Conservation (phyloP, 2,329 filamentous ascomycete genomes). For the Beauveria sp. region DNA sequence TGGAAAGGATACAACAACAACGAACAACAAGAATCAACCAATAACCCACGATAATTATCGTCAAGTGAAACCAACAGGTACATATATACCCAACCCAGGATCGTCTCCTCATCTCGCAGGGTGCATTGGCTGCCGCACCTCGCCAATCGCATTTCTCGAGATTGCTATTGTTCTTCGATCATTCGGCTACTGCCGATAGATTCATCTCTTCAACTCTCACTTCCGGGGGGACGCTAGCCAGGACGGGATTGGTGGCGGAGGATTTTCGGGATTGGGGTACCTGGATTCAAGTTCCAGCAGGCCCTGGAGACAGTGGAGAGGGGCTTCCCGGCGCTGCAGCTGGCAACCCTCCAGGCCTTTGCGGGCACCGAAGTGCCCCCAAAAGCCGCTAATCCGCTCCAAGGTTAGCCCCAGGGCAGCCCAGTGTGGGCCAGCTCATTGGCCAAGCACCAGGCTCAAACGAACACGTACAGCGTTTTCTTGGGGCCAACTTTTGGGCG, state of each 20-base stretch:
- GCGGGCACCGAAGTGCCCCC: not conserved
- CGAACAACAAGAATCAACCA: too few relatives aligned
- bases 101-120: not conserved
- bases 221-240: not conserved
- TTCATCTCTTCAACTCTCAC: not conserved
- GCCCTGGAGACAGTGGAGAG: not conserved
- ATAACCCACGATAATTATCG: too few relatives aligned
- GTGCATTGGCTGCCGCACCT: not conserved
- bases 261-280: not conserved
- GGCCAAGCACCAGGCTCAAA: conserved; percentile 10
- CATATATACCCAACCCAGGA: not conserved
- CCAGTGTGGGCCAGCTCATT: not conserved
- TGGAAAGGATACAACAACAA: too few relatives aligned
- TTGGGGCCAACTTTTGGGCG: not conserved
- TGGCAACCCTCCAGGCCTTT: not conserved
- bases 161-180: not conserved
- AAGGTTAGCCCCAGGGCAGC: not conserved
- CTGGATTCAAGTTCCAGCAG: not conserved
- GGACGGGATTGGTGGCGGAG: not conserved
- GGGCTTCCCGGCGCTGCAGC: not conserved
- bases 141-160: not conserved
- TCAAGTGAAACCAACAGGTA: too few relatives aligned
- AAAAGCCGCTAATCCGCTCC: not conserved
- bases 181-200: conserved; percentile 4
- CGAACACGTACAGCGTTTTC: conserved; percentile 23